Percentiles rank a stretch among this genome's conserved stretches.
Evolutionary conservation across 2,329 filamentous ascomycete species (phyloP).

Genomic region (Triangularia verruculosa): DNA sequence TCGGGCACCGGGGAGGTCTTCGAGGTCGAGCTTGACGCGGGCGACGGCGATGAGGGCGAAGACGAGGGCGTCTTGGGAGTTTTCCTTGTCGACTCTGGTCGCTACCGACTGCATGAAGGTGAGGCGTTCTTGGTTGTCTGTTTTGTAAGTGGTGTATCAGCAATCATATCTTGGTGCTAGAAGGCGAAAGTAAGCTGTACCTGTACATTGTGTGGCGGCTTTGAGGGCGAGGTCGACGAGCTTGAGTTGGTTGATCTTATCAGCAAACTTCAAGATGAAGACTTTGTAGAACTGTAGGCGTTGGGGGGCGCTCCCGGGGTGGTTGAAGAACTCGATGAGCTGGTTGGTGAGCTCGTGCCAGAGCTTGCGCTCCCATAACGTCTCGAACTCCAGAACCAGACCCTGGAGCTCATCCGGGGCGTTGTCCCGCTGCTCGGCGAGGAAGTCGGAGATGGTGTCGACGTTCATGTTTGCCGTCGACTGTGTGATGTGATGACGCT

Average conservation of each 20-base stretch:
- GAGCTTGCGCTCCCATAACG: conserved; percentile 96
- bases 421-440: conserved; percentile 82
- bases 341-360: conserved; percentile 97
- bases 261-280: conserved; percentile 93
- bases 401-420: conserved; percentile 85
- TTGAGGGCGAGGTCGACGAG: conserved; percentile 87
- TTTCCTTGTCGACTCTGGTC: conserved; percentile 84
- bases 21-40: conserved; percentile 76
- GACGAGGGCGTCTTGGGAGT: conserved; percentile 92
- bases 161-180: conserved; percentile 1
- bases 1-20: conserved; percentile 76
- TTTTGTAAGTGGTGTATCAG: not conserved
- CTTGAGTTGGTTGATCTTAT: conserved; percentile 99
- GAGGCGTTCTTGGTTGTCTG: conserved; percentile 84
- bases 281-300: conserved; percentile 88
- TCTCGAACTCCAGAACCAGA: conserved; percentile 88
- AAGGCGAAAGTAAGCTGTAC: conserved; percentile 42
- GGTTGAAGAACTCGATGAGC: conserved; percentile 82
- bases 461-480: conserved; percentile 61
- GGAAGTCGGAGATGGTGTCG: conserved; percentile 88
- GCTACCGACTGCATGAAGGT: conserved; percentile 79
- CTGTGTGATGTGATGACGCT: not conserved
- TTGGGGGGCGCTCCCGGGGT: conserved; percentile 76
- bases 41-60: conserved; percentile 91
- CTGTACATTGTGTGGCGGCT: conserved; percentile 79